Evolutionary conservation across 169 alveolate genomes (phyloP), one percentile per base, ranked within the genome.

Genomic region (Cryptosporidium sp.): DNA sequence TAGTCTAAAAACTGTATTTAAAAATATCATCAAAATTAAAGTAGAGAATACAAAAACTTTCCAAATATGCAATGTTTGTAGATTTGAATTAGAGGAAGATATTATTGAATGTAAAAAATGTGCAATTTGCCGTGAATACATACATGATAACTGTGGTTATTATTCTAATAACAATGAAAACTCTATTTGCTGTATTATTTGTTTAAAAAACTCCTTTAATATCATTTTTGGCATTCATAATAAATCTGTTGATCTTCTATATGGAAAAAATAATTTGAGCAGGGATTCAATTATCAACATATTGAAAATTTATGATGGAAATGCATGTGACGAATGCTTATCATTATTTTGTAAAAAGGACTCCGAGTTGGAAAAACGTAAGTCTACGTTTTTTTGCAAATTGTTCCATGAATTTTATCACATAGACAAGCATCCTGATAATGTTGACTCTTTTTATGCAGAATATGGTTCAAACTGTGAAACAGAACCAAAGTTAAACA

Each of bases 71-170:
- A n/a, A 7, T 23, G 89, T 80, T 26, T 80, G 89, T 65, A 80
- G 48, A 39, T 3, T 14, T 31, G 75, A 80, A 39, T 29, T 80
- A 18, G 74, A 37, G 26, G n/a, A 26, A 55, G 69, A 65, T 4
- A 43, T 35, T 5, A 3, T 29, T 31, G 59, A 62, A 18, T 14
- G 21, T 41, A 65, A 59, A 39, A 80, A 43, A 43, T 80, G 89
- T 33, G 9, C 29, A 16, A 59, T 65, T 16, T 80, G 89, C 37
- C 48, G 6, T 26, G 39, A 48, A n/a, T 37, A 41, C n/a, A 29
- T 80, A 23, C 89, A 80, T 31, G 75, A 62, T 7, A 62, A 59
- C 8, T 80, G 89, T 80, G 80, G 89, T 29, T 62, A 80, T 58
- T 58, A 26, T 26, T 21, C 18, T 31, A 16, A 12, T 37, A 59